phyloP scores from a whole-genome alignment of 139 green algal species.

The Choricystis sp. region DNA sequence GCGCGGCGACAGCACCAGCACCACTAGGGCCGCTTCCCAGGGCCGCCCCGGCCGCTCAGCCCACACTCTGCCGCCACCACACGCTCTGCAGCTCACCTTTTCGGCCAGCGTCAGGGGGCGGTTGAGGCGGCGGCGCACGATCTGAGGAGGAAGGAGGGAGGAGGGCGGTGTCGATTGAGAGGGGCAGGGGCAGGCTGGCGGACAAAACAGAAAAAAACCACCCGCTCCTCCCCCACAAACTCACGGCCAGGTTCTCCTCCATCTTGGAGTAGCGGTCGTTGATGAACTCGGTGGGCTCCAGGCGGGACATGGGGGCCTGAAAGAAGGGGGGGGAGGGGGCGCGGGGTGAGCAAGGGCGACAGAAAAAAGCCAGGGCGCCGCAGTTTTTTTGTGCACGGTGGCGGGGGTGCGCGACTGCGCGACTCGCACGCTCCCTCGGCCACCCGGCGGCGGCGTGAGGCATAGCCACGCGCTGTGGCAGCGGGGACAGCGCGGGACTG shows the following conservation, averaged over 20 bases:
- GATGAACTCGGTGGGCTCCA: conserved; percentile 56
- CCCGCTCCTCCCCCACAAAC: background rate
- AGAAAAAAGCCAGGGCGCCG: too few species aligned
- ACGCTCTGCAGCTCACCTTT: conserved; percentile 45
- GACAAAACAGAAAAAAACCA: background rate
- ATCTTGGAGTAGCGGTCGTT: conserved; percentile 82
- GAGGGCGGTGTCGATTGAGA: background rate
- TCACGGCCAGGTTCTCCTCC: conserved; percentile 56
- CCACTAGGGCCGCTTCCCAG: too few species aligned
- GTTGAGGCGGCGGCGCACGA: conserved; percentile 70
- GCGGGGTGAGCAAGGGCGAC: too few species aligned
- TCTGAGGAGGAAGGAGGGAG: conserved; percentile 21
- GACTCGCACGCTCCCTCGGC: too few species aligned
- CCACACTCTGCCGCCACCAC: background rate
- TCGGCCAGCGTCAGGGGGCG: conserved; percentile 73
- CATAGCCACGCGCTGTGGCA: too few species aligned
- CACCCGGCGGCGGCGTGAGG: too few species aligned
- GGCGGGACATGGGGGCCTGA: conserved; percentile 64
- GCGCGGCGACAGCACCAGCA: too few species aligned
- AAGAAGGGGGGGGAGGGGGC: background rate
- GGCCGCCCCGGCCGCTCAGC: too few species aligned
- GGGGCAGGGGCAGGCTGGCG: background rate
- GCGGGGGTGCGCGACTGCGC: too few species aligned
- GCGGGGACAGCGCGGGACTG: too few species aligned
- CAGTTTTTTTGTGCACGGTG: too few species aligned